Conservation (phyloP, 352 stramenopile genomes). For the Phytopythium oedochilum region DNA sequence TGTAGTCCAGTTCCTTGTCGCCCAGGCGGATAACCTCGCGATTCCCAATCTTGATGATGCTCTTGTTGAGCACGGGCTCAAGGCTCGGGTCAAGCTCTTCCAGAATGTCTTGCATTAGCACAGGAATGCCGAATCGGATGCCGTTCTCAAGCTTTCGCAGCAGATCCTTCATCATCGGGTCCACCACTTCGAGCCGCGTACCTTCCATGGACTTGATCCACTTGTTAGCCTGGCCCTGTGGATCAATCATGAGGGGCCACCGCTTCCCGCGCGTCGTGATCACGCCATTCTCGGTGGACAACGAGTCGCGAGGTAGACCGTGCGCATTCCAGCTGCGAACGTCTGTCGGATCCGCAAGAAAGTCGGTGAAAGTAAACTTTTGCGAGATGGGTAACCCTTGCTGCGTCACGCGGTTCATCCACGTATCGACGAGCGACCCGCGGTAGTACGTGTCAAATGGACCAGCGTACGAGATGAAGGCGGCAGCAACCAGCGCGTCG, state of each 20-base stretch:
- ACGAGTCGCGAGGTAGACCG: slow-evolving; percentile 88
- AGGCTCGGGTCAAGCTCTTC: slow-evolving; percentile 95
- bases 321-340: slow-evolving; percentile 95
- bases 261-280: slow-evolving; percentile 92
- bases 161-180: slow-evolving; percentile 95
- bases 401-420: slow-evolving; percentile 86
- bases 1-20: slow-evolving; percentile 96
- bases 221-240: slow-evolving; percentile 94
- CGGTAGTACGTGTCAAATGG: slow-evolving; percentile 94
- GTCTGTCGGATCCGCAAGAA: slow-evolving; percentile 91
- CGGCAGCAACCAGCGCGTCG: slow-evolving; percentile 90
- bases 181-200: slow-evolving; percentile 84
- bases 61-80: slow-evolving; percentile 92
- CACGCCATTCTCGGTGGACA: slow-evolving; percentile 95
- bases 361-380: slow-evolving; percentile 91
- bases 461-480: slow-evolving; percentile 94
- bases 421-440: slow-evolving; percentile 78
- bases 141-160: slow-evolving; percentile 92
- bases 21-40: slow-evolving; percentile 92
- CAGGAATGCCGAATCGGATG: slow-evolving; percentile 91
- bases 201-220: slow-evolving; percentile 96
- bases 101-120: slow-evolving; percentile 94
- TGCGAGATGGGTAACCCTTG: slow-evolving; percentile 80
- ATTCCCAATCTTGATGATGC: slow-evolving; percentile 93
- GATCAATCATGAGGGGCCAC: slow-evolving; percentile 98